A percentile compares a stretch with the other conserved stretches of the same genome.
Conservation (phyloP, 2,329 filamentous ascomycete species). For the Raffaelea deltoideospora region DNA sequence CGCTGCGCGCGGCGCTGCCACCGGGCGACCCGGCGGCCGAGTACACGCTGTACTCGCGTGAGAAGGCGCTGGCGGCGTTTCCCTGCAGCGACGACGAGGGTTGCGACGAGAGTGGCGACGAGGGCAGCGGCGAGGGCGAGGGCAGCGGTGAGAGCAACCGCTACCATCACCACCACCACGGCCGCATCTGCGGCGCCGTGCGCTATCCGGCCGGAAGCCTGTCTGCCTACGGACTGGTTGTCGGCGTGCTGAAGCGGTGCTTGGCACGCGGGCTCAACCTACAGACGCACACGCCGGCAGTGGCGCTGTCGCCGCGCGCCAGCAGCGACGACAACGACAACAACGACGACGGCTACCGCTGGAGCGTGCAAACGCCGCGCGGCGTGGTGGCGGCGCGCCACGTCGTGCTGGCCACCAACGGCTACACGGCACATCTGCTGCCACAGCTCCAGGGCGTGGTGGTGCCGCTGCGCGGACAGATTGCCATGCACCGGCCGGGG, state of each 20-base stretch:
- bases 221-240: conserved; percentile 21
- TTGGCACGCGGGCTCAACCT: conserved; percentile 30
- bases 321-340: too few relatives aligned
- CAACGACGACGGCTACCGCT: conserved; percentile 8
- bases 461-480: conserved; percentile 33
- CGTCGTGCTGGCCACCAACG: conserved; percentile 38
- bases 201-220: conserved; percentile 28
- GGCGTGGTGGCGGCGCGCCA: conserved; percentile 24
- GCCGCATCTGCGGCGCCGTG: conserved; percentile 25
- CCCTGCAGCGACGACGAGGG: conserved; percentile 16
- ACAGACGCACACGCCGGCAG: conserved; percentile 32
- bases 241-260: conserved; percentile 28
- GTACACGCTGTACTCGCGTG: conserved; percentile 27
- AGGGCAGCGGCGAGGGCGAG: too few relatives aligned
- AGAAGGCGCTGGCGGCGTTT: conserved; percentile 26
- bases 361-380: conserved; percentile 25
- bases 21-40: conserved; percentile 20
- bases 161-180: conserved; percentile 8
- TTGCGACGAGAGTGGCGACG: too few relatives aligned
- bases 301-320: too few relatives aligned
- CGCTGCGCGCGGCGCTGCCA: conserved; percentile 29
- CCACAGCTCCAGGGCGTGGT: conserved; percentile 28
- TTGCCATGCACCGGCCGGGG: conserved; percentile 26
- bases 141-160: too few relatives aligned
- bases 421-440: conserved; percentile 30